phyloP scores from a whole-genome alignment of 176 grass and related monocot species.

The Zoysia pacifica region DNA sequence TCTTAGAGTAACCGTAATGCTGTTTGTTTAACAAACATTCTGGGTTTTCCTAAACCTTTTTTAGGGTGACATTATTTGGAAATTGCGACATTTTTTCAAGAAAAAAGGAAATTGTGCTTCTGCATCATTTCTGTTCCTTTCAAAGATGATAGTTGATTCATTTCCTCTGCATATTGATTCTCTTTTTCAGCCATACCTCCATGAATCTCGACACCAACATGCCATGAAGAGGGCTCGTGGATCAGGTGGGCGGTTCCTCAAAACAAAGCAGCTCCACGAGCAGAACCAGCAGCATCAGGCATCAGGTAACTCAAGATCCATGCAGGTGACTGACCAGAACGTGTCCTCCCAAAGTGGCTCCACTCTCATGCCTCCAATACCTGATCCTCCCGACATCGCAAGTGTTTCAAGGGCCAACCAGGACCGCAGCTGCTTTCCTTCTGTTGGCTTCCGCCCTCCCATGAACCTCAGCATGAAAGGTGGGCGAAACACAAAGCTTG shows the following conservation, averaged over 20 bases:
- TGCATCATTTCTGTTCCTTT: slow-evolving; percentile 9
- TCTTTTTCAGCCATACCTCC: slow-evolving; percentile 87
- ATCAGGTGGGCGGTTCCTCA: slow-evolving; percentile 91
- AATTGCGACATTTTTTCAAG: background rate
- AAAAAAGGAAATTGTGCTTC: background rate
- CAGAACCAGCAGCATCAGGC: slow-evolving; percentile 43
- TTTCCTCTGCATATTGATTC: slow-evolving; percentile 13
- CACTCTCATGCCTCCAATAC: slow-evolving; percentile 31
- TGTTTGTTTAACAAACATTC: background rate
- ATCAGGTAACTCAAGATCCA: slow-evolving; percentile 34
- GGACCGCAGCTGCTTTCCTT: slow-evolving; percentile 44
- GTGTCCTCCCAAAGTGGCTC: slow-evolving; percentile 25
- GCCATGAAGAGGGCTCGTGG: slow-evolving; percentile 94
- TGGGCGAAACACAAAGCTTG: slow-evolving; percentile 40
- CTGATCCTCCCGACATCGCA: slow-evolving; percentile 19
- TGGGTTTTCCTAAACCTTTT: background rate
- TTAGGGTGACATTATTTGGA: background rate
- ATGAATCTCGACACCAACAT: slow-evolving; percentile 92
- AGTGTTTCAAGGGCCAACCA: slow-evolving; percentile 52
- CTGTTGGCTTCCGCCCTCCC: slow-evolving; percentile 36
- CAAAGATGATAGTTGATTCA: background rate
- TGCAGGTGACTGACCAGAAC: slow-evolving; percentile 33
- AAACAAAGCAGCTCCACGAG: slow-evolving; percentile 69
- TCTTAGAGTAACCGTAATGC: background rate
- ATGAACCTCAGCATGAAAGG: slow-evolving; percentile 20